Percentiles rank a stretch among this genome's conserved stretches.
Evolutionary conservation across 2,329 filamentous ascomycete genomes (phyloP).

Genomic region (Colletotrichum camelliae): DNA sequence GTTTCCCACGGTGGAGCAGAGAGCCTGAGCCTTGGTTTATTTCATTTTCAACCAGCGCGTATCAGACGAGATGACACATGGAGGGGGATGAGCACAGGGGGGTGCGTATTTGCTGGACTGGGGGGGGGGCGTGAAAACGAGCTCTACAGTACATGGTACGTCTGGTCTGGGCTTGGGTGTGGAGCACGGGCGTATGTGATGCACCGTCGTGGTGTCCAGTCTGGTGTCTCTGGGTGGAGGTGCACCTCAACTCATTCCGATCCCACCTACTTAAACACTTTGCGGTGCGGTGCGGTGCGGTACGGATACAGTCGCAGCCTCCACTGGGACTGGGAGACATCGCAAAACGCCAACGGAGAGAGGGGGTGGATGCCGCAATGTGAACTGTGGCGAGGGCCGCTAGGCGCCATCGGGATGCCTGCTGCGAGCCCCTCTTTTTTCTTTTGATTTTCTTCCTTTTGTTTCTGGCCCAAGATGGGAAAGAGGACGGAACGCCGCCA

Average conservation of each 20-base stretch:
- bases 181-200: too few relatives aligned
- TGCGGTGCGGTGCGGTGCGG: too few relatives aligned
- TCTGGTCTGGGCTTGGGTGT: not conserved
- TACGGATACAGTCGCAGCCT: too few relatives aligned
- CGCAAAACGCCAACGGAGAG: not conserved
- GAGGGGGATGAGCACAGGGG: conserved; percentile 13
- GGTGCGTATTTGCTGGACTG: not conserved
- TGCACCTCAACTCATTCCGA: too few relatives aligned
- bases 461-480: not conserved
- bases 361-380: not conserved
- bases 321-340: too few relatives aligned
- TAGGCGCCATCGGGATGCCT: too few relatives aligned
- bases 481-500: not conserved
- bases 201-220: too few relatives aligned
- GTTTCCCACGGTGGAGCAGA: conserved; percentile 42
- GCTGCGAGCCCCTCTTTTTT: not conserved
- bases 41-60: conserved; percentile 49
- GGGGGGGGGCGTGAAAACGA: not conserved
- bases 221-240: too few relatives aligned
- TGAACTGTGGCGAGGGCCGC: not conserved
- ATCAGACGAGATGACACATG: conserved; percentile 44
- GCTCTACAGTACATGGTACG: not conserved
- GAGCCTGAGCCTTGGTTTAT: conserved; percentile 42
- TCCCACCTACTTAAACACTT: too few relatives aligned
- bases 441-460: not conserved